Base-by-base conservation (phyloP, 352 stramenopile genomes). In the Globisporangium perplexum region DNA sequence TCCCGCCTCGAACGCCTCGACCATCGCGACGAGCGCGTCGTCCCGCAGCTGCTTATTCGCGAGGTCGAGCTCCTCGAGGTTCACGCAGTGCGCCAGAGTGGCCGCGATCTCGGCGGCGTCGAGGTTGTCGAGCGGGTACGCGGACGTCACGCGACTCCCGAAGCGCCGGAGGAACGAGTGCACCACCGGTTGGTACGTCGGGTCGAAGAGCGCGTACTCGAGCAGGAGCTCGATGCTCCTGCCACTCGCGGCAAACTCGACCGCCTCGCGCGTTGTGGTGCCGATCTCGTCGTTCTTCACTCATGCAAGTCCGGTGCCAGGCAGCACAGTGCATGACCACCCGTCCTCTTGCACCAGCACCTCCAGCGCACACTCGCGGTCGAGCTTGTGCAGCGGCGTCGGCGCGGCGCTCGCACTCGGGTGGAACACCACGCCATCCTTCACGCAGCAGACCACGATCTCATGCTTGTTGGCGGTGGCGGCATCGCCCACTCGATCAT, bases 311-410 rank as follows among this genome's bases (percentile, higher is more conserved):
- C 26, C 50, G 18, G 50, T 4, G 12, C 39, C 50, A 18, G 50
- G 39, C 3, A 57, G 26, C 42, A 57, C 30, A 23, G 35, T 26
- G 15, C 50, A 57, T 0, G 42, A 18, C 50, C 50, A 57, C 24
- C 7, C 7, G 26, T 23, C 15, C 39, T 57, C 12, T 22, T 57
- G 39, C 12, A 39, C 24, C 18, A 57, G 39, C 15, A 33, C 45
- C 33, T 60, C 53, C 3, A 54, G 30, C 7, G 49, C 33, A 20
- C n/a, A 31, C 38, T 38, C 15, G 1, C 17, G 6, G 14, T 43
- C 35, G 24, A 42, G 26, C n/a, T 23, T 23, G 7, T 38, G 14
- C 3, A 48, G 4, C 4, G 7, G n/a, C 31, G 33, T 35, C 1
- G 33, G 10, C 0, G 0, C 22, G 12, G 24, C 17, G 10, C n/a